These are phyloP conservation scores for Pythium monospermum DNA, from an alignment of 352 stramenopile genomes.

Conservation along the genomic window DNA sequence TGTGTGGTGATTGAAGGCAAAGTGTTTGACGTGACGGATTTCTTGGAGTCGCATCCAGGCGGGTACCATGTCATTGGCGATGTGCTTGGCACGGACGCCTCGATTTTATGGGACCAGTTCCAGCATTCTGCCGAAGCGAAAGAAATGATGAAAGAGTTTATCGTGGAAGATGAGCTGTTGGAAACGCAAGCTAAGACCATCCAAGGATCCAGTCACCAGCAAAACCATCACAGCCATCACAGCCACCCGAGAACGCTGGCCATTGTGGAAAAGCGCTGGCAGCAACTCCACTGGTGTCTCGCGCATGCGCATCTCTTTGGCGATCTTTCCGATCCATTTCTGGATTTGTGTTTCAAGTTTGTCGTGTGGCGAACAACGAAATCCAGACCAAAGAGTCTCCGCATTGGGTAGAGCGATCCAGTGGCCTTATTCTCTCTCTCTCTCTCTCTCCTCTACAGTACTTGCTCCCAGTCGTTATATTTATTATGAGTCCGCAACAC, in stretches of 20 bases:
- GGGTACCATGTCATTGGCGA: constrained; percentile 70
- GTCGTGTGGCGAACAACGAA: constrained; percentile 17
- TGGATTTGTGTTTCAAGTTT: constrained; percentile 35
- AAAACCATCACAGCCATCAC: no score
- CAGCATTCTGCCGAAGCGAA: constrained; percentile 60
- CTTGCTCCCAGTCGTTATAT: no score
- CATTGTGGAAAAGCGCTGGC: constrained; percentile 32
- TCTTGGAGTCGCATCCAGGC: constrained; percentile 60
- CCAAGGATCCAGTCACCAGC: no score
- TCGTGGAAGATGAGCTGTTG: constrained; percentile 45
- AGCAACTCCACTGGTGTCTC: constrained; percentile 52
- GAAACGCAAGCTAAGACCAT: background rate
- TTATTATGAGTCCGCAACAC: no score
- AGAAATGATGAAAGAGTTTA: constrained; percentile 54
- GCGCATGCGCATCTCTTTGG: constrained; percentile 50
- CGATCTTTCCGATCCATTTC: constrained; percentile 34
- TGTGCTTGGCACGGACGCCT: constrained; percentile 62
- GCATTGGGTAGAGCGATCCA: no score
- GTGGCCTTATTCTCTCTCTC: no score
- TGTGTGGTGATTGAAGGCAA: constrained; percentile 57
- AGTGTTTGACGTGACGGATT: constrained; percentile 67
- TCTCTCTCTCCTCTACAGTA: no score
- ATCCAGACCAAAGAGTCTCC: no score
- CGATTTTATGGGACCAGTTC: constrained; percentile 64
- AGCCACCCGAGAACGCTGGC: no score